Percentiles rank a stretch among this genome's conserved stretches.
Conservation (phyloP, 495 filamentous ascomycete species). For the Penicillium fimorum region DNA sequence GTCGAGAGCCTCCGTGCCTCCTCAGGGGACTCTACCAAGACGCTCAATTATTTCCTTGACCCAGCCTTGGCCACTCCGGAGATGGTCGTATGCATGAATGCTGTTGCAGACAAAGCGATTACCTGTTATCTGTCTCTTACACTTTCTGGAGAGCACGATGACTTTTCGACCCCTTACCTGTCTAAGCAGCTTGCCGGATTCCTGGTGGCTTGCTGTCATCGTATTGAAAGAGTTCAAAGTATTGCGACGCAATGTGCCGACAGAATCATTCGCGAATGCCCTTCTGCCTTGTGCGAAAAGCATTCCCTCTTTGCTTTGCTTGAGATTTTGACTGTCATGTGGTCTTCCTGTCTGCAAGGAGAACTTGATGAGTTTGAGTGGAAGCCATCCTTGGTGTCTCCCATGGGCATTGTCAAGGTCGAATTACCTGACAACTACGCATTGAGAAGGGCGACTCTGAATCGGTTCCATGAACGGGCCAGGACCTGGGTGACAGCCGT, state of each 20-base stretch:
- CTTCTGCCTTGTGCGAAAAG: slow-evolving; percentile 86
- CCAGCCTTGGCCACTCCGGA: slow-evolving; percentile 75
- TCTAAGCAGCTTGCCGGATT: slow-evolving; percentile 82
- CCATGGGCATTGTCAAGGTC: slow-evolving; percentile 71
- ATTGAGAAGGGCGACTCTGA: slow-evolving; percentile 73
- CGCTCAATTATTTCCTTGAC: slow-evolving; percentile 87
- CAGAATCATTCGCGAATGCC: slow-evolving; percentile 76
- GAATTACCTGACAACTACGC: slow-evolving; percentile 87
- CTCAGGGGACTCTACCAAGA: slow-evolving; percentile 81
- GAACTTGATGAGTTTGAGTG: slow-evolving; percentile 94
- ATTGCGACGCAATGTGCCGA: slow-evolving; percentile 79
- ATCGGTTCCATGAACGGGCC: slow-evolving; percentile 73
- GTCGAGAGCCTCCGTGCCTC: slow-evolving; percentile 81
- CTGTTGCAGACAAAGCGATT: slow-evolving; percentile 71
- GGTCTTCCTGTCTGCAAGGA: slow-evolving; percentile 87
- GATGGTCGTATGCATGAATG: slow-evolving; percentile 82
- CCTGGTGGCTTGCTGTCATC: slow-evolving; percentile 85
- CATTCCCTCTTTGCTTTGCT: slow-evolving; percentile 87
- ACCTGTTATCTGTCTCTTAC: slow-evolving; percentile 71
- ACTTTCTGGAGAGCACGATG: slow-evolving; percentile 63
- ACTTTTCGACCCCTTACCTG: slow-evolving; percentile 80
- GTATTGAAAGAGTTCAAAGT: slow-evolving; percentile 83
- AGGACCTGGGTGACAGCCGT: slow-evolving; percentile 74
- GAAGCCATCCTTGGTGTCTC: slow-evolving; percentile 72
- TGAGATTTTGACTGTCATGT: slow-evolving; percentile 89